Conservation (phyloP, 495 filamentous ascomycete genomes). For the Penicillium nucicola region DNA sequence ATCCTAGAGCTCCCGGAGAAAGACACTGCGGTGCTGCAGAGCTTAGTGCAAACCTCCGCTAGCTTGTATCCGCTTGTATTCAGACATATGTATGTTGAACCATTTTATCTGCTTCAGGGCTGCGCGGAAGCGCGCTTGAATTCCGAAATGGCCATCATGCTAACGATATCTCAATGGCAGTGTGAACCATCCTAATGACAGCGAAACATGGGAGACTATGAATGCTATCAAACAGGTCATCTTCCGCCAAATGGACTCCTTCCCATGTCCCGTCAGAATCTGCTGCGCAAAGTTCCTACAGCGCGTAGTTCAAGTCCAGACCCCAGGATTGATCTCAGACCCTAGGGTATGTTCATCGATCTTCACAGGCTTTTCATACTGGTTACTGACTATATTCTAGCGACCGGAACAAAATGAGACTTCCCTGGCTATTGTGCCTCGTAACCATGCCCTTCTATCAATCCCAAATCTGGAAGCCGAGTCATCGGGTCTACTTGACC, state of each 20-base stretch:
- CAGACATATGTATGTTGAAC: conserved; percentile 80
- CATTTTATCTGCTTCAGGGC: not conserved
- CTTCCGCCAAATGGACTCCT: conserved; percentile 81
- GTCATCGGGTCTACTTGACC: conserved; percentile 81
- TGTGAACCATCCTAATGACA: conserved; percentile 76
- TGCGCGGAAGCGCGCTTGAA: not conserved
- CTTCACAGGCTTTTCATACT: not conserved
- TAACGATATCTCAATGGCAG: conserved; percentile 49
- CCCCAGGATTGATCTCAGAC: conserved; percentile 75
- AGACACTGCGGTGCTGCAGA: conserved; percentile 72
- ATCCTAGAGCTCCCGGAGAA: conserved; percentile 70
- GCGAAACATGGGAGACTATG: conserved; percentile 83
- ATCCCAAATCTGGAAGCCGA: conserved; percentile 85
- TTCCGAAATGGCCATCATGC: conserved; percentile 6
- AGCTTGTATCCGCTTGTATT: conserved; percentile 90
- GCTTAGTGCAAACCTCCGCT: conserved; percentile 77
- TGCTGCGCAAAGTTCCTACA: conserved; percentile 98
- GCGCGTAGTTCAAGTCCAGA: conserved; percentile 88
- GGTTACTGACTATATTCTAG: conserved; percentile 43
- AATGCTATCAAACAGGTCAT: conserved; percentile 84
- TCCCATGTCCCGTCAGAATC: conserved; percentile 70
- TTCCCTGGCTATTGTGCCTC: conserved; percentile 78
- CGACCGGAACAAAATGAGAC: conserved; percentile 83
- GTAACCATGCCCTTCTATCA: conserved; percentile 73
- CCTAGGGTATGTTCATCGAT: conserved; percentile 63